Percentiles rank a stretch among this genome's conserved stretches.
These are phyloP conservation scores for Botrytis cinerea DNA, from an alignment of 2,329 filamentous ascomycete genomes.

Conservation along the genomic window DNA sequence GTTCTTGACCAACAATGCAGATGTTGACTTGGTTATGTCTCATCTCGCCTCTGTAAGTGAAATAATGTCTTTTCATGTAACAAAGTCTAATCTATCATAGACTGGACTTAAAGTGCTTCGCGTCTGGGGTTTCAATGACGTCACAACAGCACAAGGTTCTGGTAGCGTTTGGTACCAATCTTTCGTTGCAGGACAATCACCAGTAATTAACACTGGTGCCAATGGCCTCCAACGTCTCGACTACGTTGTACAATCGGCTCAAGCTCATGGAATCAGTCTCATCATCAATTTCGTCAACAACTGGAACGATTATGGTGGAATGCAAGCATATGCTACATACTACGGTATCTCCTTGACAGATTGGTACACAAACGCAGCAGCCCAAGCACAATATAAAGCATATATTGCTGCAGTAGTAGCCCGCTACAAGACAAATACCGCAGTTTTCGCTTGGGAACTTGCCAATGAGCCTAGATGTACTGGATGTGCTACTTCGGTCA, in stretches of 20 bases:
- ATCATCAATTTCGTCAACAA: constrained; percentile 70
- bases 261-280: constrained; percentile 60
- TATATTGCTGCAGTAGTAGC: constrained; percentile 62
- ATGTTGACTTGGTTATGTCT: constrained; percentile 55
- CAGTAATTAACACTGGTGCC: constrained; percentile 63
- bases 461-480: constrained; percentile 68
- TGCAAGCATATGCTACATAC: constrained; percentile 57
- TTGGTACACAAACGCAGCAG: constrained; percentile 58
- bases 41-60: constrained; percentile 45
- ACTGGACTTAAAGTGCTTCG: constrained; percentile 61
- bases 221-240: constrained; percentile 66
- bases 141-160: constrained; percentile 45
- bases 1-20: constrained; percentile 54
- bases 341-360: constrained; percentile 50
- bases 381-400: constrained; percentile 57
- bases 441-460: constrained; percentile 70
- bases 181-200: constrained; percentile 47
- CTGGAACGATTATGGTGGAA: constrained; percentile 69
- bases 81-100: constrained; percentile 20
- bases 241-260: constrained; percentile 61
- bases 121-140: constrained; percentile 66
- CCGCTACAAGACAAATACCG: constrained; percentile 58
- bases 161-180: constrained; percentile 49
- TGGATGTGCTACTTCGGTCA: constrained; percentile 58
- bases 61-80: background rate